Percentiles rank a stretch among this genome's conserved stretches.
Conservation (phyloP, 2,329 filamentous ascomycete genomes). For the Colletotrichum siamense region DNA sequence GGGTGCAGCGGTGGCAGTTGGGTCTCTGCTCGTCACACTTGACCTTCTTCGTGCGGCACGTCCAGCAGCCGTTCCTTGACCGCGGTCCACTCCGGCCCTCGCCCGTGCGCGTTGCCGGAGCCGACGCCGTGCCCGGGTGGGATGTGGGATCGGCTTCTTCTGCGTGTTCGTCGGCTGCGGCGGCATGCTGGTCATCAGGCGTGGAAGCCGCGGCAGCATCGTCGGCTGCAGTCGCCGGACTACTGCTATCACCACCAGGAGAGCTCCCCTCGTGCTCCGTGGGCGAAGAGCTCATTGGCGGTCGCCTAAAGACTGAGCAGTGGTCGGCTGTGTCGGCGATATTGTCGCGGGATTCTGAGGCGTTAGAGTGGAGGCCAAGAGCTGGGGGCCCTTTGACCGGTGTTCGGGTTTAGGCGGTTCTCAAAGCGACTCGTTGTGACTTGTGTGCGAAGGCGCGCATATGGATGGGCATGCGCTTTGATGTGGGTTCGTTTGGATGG, state of each 20-base stretch:
- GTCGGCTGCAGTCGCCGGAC: neutral
- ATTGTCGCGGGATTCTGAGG: neutral
- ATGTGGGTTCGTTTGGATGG: neutral
- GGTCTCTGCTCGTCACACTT: conserved; percentile 35
- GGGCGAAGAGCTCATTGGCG: conserved; percentile 9
- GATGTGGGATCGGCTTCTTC: neutral
- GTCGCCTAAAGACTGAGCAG: neutral
- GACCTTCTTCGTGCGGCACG: conserved; percentile 35
- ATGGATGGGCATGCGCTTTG: neutral
- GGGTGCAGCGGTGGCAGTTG: conserved; percentile 29
- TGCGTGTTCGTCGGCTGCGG: neutral
- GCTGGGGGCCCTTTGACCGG: neutral
- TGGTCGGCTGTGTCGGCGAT: neutral
- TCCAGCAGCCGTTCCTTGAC: conserved; percentile 27
- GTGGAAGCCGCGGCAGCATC: neutral
- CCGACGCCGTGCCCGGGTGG: neutral
- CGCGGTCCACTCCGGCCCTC: conserved; percentile 22
- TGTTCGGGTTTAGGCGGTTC: neutral
- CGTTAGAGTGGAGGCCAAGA: neutral
- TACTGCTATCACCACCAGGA: neutral
- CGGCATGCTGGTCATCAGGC: neutral
- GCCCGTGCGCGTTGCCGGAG: neutral
- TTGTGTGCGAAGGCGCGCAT: neutral
- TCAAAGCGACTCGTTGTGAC: neutral
- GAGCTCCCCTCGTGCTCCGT: neutral